A percentile compares a stretch with the other conserved stretches of the same genome.
These are phyloP conservation scores for Eucalyptus virginea DNA, from an alignment of 345 rosid genomes.

Conservation along the genomic window DNA sequence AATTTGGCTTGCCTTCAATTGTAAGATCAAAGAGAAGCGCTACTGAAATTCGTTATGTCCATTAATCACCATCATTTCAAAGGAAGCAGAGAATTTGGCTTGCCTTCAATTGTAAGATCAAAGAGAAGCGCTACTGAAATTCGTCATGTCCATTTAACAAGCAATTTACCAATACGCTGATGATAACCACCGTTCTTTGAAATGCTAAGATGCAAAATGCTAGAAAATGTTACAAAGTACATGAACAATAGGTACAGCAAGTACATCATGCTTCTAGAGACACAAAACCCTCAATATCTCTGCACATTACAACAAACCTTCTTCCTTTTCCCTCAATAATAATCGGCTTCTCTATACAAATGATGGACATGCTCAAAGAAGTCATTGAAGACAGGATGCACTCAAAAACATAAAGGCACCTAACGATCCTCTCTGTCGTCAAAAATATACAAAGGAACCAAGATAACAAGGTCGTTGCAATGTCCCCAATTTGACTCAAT, in stretches of 20 bases:
- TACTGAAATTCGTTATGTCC: no score
- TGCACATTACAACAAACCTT: background rate
- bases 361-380: background rate
- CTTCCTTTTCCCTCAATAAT: background rate
- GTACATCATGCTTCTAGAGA: background rate
- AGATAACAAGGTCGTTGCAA: background rate
- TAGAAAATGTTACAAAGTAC: background rate
- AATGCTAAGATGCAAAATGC: background rate
- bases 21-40: background rate
- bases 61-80: background rate
- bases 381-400: background rate
- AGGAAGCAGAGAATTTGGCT: background rate
- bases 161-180: background rate
- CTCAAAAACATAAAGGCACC: background rate
- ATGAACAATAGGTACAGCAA: background rate
- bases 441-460: background rate
- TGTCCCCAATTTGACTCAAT: background rate
- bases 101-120: background rate
- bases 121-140: background rate
- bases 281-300: background rate
- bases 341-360: background rate
- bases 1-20: background rate
- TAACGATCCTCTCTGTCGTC: background rate
- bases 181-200: background rate
- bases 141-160: background rate